phyloP scores from a whole-genome alignment of 2,329 filamentous ascomycete genomes.

The Talaromyces rugulosus region DNA sequence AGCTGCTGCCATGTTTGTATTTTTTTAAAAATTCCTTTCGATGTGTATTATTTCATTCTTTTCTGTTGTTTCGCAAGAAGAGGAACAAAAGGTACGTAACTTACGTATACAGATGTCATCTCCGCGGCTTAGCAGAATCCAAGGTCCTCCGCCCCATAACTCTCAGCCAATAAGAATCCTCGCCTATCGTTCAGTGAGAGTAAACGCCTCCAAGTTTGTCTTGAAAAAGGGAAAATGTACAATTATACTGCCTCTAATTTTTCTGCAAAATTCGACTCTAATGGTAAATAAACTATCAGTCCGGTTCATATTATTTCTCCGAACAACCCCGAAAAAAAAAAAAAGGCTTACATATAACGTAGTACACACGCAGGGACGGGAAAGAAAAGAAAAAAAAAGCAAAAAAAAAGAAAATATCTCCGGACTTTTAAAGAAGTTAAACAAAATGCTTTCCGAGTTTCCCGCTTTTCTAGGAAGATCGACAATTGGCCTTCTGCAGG shows the following conservation, averaged over 20 bases:
- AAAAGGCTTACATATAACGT: too few relatives aligned
- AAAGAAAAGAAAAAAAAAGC: not conserved
- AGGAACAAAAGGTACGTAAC: not conserved
- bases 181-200: too few relatives aligned
- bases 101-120: not conserved
- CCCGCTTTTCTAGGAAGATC: not conserved
- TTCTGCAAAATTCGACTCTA: too few relatives aligned
- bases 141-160: not conserved
- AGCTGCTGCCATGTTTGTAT: not conserved
- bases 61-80: not conserved
- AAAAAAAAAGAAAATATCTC: not conserved
- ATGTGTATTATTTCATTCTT: too few relatives aligned
- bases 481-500: not conserved
- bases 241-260: too few relatives aligned
- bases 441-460: not conserved
- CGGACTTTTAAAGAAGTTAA: not conserved
- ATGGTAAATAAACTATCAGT: too few relatives aligned
- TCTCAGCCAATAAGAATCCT: not conserved
- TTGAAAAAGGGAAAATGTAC: not conserved
- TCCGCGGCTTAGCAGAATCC: not conserved
- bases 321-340: not conserved
- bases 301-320: not conserved
- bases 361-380: too few relatives aligned
- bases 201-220: too few relatives aligned
- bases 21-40: too few relatives aligned